Conservation (phyloP, 202 grass and related monocot genomes). For the Panicum virgatum region DNA sequence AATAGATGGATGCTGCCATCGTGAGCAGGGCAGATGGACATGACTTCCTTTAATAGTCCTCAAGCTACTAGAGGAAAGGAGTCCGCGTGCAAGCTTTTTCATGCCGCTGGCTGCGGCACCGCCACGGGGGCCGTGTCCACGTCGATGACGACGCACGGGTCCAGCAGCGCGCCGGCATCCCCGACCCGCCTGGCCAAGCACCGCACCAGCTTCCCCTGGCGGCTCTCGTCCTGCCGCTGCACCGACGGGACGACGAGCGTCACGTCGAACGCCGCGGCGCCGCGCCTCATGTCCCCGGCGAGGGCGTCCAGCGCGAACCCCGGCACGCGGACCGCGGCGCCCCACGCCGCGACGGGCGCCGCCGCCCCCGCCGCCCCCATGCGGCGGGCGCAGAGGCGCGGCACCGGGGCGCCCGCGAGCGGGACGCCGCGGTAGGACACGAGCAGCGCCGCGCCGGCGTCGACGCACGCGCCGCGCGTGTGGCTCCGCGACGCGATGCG, state of each 20-base stretch:
- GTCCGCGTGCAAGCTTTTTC: no score
- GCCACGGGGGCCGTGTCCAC: no score
- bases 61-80: no score
- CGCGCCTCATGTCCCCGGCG: background rate
- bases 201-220: background rate
- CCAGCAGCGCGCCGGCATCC: background rate
- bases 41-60: no score
- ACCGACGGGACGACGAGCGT: background rate
- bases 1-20: no score
- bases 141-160: background rate
- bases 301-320: conserved; percentile 11
- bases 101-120: no score
- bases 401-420: background rate
- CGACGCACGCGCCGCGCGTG: no score
- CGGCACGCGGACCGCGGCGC: background rate
- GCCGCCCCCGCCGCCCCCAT: background rate
- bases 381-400: background rate
- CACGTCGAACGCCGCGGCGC: background rate
- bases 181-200: background rate
- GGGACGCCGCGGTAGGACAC: background rate
- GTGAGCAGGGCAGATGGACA: no score
- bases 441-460: background rate
- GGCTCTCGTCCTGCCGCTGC: background rate
- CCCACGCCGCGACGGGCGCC: background rate
- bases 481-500: background rate